Conservation (phyloP, 805 yeast species). For the Yamadazyma philogaea region DNA sequence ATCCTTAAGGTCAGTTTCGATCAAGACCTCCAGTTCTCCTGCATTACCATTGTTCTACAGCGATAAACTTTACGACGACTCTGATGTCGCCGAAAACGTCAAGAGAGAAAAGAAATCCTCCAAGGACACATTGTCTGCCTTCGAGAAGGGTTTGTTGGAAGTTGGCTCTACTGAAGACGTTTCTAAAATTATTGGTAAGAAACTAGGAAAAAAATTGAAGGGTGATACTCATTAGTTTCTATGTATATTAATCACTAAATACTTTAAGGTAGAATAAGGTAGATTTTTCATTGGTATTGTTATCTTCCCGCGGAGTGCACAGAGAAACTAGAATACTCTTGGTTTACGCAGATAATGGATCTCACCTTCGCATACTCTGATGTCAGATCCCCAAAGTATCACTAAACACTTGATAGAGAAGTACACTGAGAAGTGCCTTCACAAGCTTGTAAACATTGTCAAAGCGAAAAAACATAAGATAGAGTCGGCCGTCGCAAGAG, state of each 20-base stretch:
- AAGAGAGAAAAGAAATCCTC: slow-evolving; percentile 28
- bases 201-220: slow-evolving; percentile 32
- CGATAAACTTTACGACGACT: slow-evolving; percentile 50
- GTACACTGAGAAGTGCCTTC: not conserved
- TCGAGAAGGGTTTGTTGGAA: slow-evolving; percentile 79
- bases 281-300: no score
- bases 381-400: not conserved
- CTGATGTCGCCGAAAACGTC: slow-evolving; percentile 39
- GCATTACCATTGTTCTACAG: slow-evolving; percentile 78
- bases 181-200: slow-evolving; percentile 57
- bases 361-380: not conserved
- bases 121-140: slow-evolving; percentile 41
- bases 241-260: slow-evolving; percentile 6
- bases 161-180: slow-evolving; percentile 74
- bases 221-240: slow-evolving; percentile 7
- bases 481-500: not conserved
- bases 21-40: slow-evolving; percentile 73
- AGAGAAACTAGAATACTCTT: not conserved
- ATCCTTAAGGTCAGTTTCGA: slow-evolving; percentile 53
- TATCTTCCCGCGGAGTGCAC: not conserved
- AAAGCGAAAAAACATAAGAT: not conserved
- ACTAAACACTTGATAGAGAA: not conserved
- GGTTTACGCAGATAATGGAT: not conserved
- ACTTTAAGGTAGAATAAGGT: no score
- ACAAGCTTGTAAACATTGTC: not conserved